Evolutionary conservation across 192 early-diverging fungal species (phyloP).

Genomic region (Coemansia sp.): DNA sequence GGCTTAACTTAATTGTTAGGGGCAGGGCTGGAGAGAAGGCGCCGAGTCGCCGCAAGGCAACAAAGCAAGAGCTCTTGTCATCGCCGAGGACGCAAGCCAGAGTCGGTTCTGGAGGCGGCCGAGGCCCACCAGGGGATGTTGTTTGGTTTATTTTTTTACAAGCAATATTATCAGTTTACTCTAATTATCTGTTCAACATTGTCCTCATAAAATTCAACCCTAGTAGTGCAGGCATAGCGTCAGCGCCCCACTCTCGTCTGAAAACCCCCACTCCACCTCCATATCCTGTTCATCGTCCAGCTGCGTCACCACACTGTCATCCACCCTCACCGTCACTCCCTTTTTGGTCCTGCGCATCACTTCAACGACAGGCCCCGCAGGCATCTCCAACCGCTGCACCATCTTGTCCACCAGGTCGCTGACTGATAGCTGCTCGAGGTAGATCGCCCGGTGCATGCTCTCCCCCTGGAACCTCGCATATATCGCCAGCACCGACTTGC

Average conservation of each 20-base stretch:
- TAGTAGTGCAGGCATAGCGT: conserved; percentile 44
- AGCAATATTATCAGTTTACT: no score
- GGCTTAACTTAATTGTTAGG: no score
- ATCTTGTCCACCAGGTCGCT: conserved; percentile 58
- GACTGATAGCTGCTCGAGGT: conserved; percentile 60
- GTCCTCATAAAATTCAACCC: not conserved
- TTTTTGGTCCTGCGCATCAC: conserved; percentile 56
- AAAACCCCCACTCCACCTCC: conserved; percentile 56
- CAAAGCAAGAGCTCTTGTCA: no score
- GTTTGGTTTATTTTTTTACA: no score
- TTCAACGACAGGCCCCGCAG: conserved; percentile 29
- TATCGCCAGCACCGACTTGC: conserved; percentile 53
- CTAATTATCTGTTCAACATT: no score
- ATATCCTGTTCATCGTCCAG: conserved; percentile 68
- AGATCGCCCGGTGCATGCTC: conserved; percentile 61
- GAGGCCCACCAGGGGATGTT: no score
- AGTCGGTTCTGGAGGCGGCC: no score
- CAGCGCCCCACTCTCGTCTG: conserved; percentile 38
- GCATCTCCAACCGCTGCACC: conserved; percentile 56
- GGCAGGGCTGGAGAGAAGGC: no score
- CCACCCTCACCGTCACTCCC: conserved; percentile 55
- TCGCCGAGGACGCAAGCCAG: no score
- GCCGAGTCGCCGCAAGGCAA: no score
- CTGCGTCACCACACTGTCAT: conserved; percentile 61
- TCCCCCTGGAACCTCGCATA: no score